Evolutionary conservation across 768 basidiomycete genomes (phyloP), one percentile per base, ranked within the genome.

Genomic region (Cyclocybe cylindracea): DNA sequence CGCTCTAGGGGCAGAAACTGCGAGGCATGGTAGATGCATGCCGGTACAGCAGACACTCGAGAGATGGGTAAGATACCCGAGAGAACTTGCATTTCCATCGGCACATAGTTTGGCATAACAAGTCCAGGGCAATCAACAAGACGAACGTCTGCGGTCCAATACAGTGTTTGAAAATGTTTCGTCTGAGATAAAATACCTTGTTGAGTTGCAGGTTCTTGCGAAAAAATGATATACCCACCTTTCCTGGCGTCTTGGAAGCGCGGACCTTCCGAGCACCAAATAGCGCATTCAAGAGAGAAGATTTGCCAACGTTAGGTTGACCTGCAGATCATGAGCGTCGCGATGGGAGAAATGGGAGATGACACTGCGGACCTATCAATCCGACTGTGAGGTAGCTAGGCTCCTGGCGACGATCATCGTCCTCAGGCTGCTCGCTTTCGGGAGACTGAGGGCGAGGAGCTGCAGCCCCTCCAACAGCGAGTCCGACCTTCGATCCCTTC

Each of bases 271-370:
- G 79, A 16, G 74, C 70, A 29, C 91, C 94, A 62, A 98, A 91
- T 14, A 98, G 73, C 4, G 95, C 94, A 64, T 98, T 98, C 46
- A 98, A 70, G 4, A 97, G 72, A 0, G 91, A 93, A 1, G 91
- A 94, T 67, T 98, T 98, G 8, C 96, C 96, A 37, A 96, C 94
- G 65, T 98, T 98, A 10, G 95, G 95, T 63, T 96, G 93, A 34
- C 94, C 92, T 87, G 63, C 18, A 10, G n/a, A 14, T 37, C 2
- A 32, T 43, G 39, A 33, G 18, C 18, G 35, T 4, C 46, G 5
- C 53, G 18, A 31, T 18, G 18, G 40, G 14, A 10, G 3, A 39
- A 39, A 37, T 34, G 0, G 24, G 31, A 44, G 10, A 44, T 37
- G 10, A 51, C 68, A 14, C 24, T 24, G 24, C 24, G 24, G 61